Evolutionary conservation across 192 early-diverging fungal genomes (phyloP), one percentile per base, ranked within the genome.

Genomic region (Backusella luteola): DNA sequence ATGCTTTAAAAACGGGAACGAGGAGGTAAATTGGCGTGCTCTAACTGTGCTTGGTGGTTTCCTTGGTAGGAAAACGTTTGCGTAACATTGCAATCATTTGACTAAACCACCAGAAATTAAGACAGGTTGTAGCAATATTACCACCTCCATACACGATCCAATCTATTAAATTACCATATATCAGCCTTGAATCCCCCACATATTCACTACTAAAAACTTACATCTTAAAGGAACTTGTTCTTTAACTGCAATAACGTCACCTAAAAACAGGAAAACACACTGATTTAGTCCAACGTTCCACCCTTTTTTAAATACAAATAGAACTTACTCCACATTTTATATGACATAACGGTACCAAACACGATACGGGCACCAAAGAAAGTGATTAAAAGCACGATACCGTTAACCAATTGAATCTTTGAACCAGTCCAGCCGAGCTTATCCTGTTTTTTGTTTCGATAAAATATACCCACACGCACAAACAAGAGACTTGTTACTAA

Each of bases 341-440:
- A 90, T 9, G 93, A 92, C 89, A 92, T 91, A 75, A 88, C 89
- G 15, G 90, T 69, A 7, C 97, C 95, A 87, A 90, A 95, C 12
- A 93, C 75, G 66, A 97, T 88, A 38, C 97, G 89, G 1, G 89
- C 89, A 36, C 70, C 41, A 68, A 98, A 92, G 84, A 96, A 98
- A 6, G 90, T 82, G 29, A 75, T 73, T 32, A 98, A 76, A 59
- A 98, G 81, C 15, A 92, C 69, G n/a, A 93, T 74, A 32, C 95
- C 97, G 77, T 98, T 98, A 76, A 94, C 86, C 67, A 92, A 73
- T 82, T 97, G 97, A 35, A 92, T 80, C 19, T 82, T 87, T 34
- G 87, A 85, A 67, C 96, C 97, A 34, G 93, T 94, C 86, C 90
- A 83, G 23, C 94, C 93, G 26, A 93, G 83, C 82, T 98, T 98